A percentile compares a stretch with the other conserved stretches of the same genome.
Conservation (phyloP, 306 rosid genomes). For the Sechiopsis laciniata region DNA sequence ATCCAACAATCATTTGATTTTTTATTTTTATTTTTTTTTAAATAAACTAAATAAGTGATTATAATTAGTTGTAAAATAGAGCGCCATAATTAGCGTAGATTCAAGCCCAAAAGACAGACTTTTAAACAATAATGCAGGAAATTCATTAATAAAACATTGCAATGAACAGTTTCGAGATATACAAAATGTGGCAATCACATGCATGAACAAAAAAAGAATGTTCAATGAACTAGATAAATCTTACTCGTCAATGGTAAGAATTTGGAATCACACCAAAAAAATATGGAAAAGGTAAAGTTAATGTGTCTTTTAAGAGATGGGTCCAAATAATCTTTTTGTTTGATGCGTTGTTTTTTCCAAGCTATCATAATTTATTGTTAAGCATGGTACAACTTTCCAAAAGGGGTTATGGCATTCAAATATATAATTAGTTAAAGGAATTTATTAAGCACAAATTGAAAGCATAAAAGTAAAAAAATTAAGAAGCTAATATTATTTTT, state of each 20-base stretch:
- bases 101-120: background rate
- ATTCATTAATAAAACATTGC: background rate
- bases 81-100: background rate
- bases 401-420: slow-evolving; percentile 10
- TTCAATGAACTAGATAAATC: background rate
- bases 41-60: no score
- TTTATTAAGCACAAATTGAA: no score
- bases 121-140: background rate
- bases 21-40: no score
- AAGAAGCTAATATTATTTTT: no score
- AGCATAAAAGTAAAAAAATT: no score
- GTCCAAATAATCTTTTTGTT: background rate
- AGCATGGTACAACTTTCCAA: background rate
- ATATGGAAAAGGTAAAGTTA: background rate
- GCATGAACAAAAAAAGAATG: background rate
- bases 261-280: slow-evolving; percentile 7
- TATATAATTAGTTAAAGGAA: no score
- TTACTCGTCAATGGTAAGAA: background rate
- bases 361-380: slow-evolving; percentile 8
- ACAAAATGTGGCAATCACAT: background rate
- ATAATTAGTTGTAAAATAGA: no score
- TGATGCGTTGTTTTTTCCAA: background rate
- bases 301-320: background rate
- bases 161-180: background rate
- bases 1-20: no score